These are phyloP conservation scores for Sclerotinia spermophila DNA, from an alignment of 2,329 filamentous ascomycete species.

Conservation along the genomic window DNA sequence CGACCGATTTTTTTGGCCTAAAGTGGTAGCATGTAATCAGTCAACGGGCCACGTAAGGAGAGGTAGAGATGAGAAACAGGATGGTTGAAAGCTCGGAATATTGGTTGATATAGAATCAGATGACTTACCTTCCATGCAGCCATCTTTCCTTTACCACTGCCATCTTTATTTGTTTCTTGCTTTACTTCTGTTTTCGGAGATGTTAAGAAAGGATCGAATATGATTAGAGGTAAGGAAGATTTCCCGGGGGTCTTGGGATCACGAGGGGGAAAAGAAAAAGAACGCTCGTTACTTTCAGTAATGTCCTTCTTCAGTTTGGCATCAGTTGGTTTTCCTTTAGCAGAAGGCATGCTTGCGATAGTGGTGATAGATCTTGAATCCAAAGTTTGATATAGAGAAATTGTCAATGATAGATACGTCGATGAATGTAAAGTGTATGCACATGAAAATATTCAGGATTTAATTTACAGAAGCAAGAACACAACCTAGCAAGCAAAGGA, in stretches of 20 bases:
- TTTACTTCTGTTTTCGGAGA: background rate
- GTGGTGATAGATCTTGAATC: background rate
- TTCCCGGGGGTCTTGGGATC: background rate
- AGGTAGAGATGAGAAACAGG: background rate
- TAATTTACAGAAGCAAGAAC: background rate
- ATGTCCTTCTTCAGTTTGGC: conserved; percentile 44
- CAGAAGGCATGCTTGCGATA: conserved; percentile 39
- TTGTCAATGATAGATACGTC: background rate
- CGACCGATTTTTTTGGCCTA: conserved; percentile 43
- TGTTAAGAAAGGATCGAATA: conserved; percentile 4
- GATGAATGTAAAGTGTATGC: background rate
- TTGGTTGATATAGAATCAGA: background rate
- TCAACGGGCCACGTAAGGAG: background rate
- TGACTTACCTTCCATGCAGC: conserved; percentile 44
- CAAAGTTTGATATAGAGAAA: background rate
- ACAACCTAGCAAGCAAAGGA: background rate
- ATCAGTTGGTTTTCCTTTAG: conserved; percentile 45
- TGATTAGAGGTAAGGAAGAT: background rate
- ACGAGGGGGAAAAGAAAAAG: background rate
- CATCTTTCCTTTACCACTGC: conserved; percentile 44
- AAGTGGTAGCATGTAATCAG: background rate
- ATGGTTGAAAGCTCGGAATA: background rate
- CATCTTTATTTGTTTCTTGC: conserved; percentile 19
- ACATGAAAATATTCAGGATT: background rate
- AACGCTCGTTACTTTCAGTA: conserved; percentile 38